phyloP scores from a whole-genome alignment of 2,329 filamentous ascomycete species.

The Calonectria pauciramosa region DNA sequence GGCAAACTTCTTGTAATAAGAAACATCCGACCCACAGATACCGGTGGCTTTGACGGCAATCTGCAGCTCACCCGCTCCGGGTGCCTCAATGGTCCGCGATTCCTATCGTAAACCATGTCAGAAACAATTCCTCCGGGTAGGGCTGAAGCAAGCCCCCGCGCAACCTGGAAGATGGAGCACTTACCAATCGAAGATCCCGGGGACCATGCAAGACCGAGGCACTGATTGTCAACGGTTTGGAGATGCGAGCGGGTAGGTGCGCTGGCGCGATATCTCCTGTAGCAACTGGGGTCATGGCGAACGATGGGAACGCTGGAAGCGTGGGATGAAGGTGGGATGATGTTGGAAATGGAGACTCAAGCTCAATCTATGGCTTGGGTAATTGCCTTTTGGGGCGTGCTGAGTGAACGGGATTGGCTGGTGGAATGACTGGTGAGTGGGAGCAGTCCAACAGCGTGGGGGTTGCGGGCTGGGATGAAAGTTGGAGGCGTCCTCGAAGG shows the following conservation, averaged over 20 bases:
- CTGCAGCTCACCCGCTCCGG: conserved; percentile 69
- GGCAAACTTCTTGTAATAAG: conserved; percentile 80
- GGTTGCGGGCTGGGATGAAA: conserved; percentile 43
- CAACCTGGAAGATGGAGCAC: conserved; percentile 36
- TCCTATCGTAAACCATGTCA: conserved; percentile 57
- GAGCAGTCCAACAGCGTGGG: conserved; percentile 44
- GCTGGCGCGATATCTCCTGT: conserved; percentile 58
- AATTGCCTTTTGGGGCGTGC: conserved; percentile 49
- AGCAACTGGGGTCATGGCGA: conserved; percentile 65
- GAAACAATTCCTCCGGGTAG: conserved; percentile 34
- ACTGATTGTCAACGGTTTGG: conserved; percentile 61
- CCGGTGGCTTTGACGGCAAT: conserved; percentile 75
- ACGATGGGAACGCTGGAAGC: conserved; percentile 55
- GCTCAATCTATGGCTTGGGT: conserved; percentile 47
- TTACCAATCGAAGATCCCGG: conserved; percentile 69
- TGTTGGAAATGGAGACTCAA: conserved; percentile 42
- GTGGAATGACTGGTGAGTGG: conserved; percentile 40
- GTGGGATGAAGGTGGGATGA: conserved; percentile 72
- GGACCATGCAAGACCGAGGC: conserved; percentile 71
- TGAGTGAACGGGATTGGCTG: conserved; percentile 47
- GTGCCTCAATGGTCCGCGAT: conserved; percentile 62
- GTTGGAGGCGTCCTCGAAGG: conserved; percentile 38
- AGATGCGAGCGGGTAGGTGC: conserved; percentile 57
- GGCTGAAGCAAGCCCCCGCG: conserved; percentile 36
- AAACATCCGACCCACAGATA: conserved; percentile 78